Evolutionary conservation across 768 basidiomycete species (phyloP).

Genomic region (Coprinellus aureogranulatus): DNA sequence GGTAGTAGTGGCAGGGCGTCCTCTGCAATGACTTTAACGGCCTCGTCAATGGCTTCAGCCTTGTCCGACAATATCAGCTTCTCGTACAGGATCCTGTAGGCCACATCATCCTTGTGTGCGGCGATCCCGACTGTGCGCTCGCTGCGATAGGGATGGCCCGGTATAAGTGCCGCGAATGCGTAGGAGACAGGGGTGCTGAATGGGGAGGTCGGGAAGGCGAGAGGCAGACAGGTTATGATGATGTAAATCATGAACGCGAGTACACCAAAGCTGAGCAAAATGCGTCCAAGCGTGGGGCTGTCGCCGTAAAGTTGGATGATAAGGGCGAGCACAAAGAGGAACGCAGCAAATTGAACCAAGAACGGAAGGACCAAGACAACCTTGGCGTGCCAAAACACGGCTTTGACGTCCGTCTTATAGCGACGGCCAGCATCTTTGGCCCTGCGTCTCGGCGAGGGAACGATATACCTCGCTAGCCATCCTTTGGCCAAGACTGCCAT

Average conservation of each 20-base stretch:
- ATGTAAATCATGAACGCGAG: background rate
- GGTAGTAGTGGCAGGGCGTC: background rate
- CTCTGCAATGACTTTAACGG: background rate
- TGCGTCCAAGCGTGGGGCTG: background rate
- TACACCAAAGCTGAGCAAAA: background rate
- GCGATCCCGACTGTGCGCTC: no score
- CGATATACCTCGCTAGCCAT: constrained; percentile 18
- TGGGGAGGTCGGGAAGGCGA: background rate
- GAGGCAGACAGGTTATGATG: background rate
- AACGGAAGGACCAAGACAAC: constrained; percentile 14
- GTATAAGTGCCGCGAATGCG: no score
- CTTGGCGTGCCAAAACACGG: constrained; percentile 12
- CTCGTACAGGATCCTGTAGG: background rate
- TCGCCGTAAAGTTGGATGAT: constrained; percentile 5
- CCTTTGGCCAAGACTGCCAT: constrained; percentile 22
- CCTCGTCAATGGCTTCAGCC: background rate
- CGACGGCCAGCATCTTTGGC: constrained; percentile 17
- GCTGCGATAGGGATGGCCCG: background rate
- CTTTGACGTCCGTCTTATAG: constrained; percentile 13
- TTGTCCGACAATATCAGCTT: constrained; percentile 1
- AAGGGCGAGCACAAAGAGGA: constrained; percentile 17
- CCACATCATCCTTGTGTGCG: background rate
- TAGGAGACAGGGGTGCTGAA: background rate
- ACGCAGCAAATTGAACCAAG: constrained; percentile 15
- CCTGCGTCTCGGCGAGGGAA: constrained; percentile 12